Evolutionary conservation across 2,329 filamentous ascomycete species (phyloP).

Genomic region (Apiospora saccharicola): DNA sequence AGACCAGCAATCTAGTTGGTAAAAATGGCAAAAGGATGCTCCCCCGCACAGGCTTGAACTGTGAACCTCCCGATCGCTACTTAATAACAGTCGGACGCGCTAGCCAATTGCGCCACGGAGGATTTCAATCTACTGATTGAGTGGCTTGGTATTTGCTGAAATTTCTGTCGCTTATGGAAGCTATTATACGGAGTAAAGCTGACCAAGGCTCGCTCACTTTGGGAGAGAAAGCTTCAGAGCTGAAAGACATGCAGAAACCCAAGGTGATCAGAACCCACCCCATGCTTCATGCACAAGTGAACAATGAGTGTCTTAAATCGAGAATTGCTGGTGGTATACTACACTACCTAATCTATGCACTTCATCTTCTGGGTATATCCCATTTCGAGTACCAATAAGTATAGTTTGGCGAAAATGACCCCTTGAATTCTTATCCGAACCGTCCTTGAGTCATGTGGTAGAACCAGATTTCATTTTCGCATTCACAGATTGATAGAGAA

Average conservation of each 20-base stretch:
- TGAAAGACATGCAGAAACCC: too few species aligned
- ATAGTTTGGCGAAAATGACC: too few species aligned
- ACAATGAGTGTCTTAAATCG: too few species aligned
- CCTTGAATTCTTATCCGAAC: background rate
- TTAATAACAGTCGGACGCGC: conserved; percentile 62
- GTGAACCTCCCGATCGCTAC: conserved; percentile 14
- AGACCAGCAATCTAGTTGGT: background rate
- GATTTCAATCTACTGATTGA: conserved; percentile 5
- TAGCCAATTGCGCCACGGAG: conserved; percentile 56
- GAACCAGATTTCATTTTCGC: conserved; percentile 1
- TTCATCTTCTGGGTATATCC: background rate
- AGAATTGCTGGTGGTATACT: background rate
- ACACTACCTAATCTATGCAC: background rate
- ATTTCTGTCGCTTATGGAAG: background rate
- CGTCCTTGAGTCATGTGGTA: background rate
- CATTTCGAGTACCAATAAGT: background rate
- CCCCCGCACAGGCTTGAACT: conserved; percentile 20
- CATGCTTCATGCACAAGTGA: too few species aligned
- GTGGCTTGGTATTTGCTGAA: background rate
- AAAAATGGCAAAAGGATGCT: background rate
- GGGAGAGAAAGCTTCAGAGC: too few species aligned
- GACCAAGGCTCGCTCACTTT: background rate
- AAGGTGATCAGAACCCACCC: too few species aligned
- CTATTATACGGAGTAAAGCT: background rate
- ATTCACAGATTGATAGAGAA: conserved; percentile 1